Evolutionary conservation across 345 rosid genomes (phyloP), one percentile per base, ranked within the genome.

Genomic region (Salix exigua): DNA sequence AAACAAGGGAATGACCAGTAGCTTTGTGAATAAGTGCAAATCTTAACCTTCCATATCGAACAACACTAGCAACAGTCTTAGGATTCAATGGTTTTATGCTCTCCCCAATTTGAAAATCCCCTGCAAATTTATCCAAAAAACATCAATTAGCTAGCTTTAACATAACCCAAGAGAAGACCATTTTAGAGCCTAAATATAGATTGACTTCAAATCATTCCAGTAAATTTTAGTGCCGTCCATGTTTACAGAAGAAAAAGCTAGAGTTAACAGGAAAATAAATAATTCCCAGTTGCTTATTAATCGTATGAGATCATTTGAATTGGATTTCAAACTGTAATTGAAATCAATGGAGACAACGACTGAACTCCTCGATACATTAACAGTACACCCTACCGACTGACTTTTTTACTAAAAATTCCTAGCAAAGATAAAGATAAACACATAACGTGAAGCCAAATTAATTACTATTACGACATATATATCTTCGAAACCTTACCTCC

Each of bases 91-190:
- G 78, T 5, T 62, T 51, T 18, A 79, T 25, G 66, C 66, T 72
- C 19, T 66, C 51, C 23, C 79, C 83, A 76, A 80, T 76, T 60
- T 76, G 80, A 72, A 67, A 76, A n/a, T 76, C 74, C 58, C 83
- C 83, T 80, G 77, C 30, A 66, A 66, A 80, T 31, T 70, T 70
- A 37, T 44, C 66, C n/a, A 21, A 25, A 10, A 11, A 64, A 23
- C 70, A 51, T 50, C 53, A 70, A 46, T 62, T 30, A 38, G 28
- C 17, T 13, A 46, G 38, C 25, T 40, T 3, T 16, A 42, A 23
- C 6, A n/a, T 46, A 46, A 0, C 16, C 1, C 16, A 46, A 46
- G 50, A 14, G 5, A 44, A 44, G 50, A 44, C 50, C 50, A 44
- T 44, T 44, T 44, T 11, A 44, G 0, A 13, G 50, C 17, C 50